Base-by-base conservation (phyloP, 2,329 filamentous ascomycete genomes). In the Phaeomoniella chlamydospora region DNA sequence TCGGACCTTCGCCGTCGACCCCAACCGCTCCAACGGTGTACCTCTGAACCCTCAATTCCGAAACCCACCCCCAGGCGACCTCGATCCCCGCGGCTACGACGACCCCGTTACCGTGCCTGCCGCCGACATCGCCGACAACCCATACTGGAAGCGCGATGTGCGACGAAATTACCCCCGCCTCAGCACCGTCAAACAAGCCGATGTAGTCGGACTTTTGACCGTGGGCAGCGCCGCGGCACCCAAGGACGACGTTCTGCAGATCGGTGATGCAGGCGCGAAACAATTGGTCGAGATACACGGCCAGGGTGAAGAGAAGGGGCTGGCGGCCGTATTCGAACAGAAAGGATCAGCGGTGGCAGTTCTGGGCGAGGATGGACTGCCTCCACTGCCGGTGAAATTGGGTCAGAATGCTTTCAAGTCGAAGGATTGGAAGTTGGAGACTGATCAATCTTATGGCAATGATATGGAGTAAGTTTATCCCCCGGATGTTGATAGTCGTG, bases 1-100 rank as follows among this genome's bases (percentile, higher is more conserved):
- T 57, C 74, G 77, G 47, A 56, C 79, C 49, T 61, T 94, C 47
- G 75, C 85, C 47, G 65, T 98, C 52, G 88, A 94, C 58, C 73
- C 86, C 22, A 76, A 83, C 53, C 87, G 90, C 46, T 94, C 87
- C 46, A 86, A 80, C 51, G 90, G 90, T 59, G 67, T 98, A 14
- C 90, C 90, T 33, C 67, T 98, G 51, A 96, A 96, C 71, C 77
- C 86, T 29, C 79, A 87, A 66, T 94, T 74, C 72, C 87, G 90
- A 49, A 80, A 83, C 62, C 90, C 90, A 41, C 63, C 87, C 34
- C 90, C 81, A 6, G 85, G 81, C 45, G 68, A 65, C 46, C 65
- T 74, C 50, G 77, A 84, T 50, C 82, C 84, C 22, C 62, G 71
- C 39, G 59, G 59, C 40, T 90, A 88, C 65, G 74, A 82, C 56